Base-by-base conservation (phyloP, 345 rosid genomes). In the Euclidium syriacum region DNA sequence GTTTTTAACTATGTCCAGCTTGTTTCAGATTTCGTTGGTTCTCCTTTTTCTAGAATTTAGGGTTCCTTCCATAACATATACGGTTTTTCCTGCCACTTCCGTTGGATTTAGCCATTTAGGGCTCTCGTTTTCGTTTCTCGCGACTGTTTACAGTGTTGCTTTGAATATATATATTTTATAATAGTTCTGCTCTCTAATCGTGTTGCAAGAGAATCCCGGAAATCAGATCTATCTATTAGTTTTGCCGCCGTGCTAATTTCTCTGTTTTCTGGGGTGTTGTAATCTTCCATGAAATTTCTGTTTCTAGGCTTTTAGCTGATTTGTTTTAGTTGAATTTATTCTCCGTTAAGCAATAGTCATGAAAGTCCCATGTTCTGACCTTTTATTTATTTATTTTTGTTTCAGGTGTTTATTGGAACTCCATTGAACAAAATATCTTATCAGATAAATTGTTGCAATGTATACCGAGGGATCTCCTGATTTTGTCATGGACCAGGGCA, bases 381-480 rank as follows among this genome's bases (percentile, higher is more conserved):
- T 36, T 35, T n/a, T n/a, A n/a, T 3, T 43, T 43, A 41, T 20
- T 56, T 47, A 44, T 15, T 4, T 62, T 77, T 80, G 73, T 75
- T 76, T 65, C 77, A 76, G 80, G 74, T 64, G 58, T 79, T 9
- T 80, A 64, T 68, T 24, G 64, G 65, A 73, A 78, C 80, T 78
- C 62, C 58, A 52, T 76, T 70, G 75, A 9, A 67, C 40, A 41
- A 75, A 51, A 67, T 62, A 72, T 30, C 57, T 69, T 49, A 49
- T 74, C 68, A 75, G 79, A 54, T 77, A 75, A 82, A 70, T 79
- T 63, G 7, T 79, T 83, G 64, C 71, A 30, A 92, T 89, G 98
- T 87, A 89, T 69, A 48, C 79, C 15, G 97, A 81, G 70, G 96
- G 88, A 79, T 70, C 73, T 70, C 80, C 95, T 51, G 98, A 85